A percentile compares a stretch with the other conserved stretches of the same genome.
phyloP scores from a whole-genome alignment of 345 rosid species.

The Gossypium bickii region DNA sequence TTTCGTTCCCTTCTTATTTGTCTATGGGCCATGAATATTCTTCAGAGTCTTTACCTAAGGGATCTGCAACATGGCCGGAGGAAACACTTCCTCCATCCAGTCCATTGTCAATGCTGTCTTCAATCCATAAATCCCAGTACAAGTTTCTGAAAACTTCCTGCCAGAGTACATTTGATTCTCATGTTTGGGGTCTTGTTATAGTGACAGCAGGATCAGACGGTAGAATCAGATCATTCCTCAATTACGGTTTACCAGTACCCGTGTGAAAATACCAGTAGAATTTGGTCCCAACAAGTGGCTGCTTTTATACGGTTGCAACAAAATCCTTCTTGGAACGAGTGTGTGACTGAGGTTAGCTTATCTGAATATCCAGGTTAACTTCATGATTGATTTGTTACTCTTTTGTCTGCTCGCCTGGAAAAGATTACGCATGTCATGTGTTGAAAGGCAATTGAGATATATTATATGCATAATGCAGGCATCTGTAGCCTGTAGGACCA shows the following conservation, averaged over 20 bases:
- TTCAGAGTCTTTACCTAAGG: conserved; percentile 69
- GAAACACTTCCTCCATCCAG: conserved; percentile 66
- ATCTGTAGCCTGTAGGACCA: conserved; percentile 17
- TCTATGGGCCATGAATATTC: conserved; percentile 53
- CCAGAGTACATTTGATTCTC: conserved; percentile 57
- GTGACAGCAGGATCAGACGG: conserved; percentile 97
- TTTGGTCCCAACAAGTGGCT: conserved; percentile 13
- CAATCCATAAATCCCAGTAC: conserved; percentile 59
- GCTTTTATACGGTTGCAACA: conserved; percentile 10
- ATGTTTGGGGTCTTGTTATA: conserved; percentile 86
- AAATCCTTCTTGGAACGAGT: conserved; percentile 23
- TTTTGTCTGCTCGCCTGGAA: conserved; percentile 24
- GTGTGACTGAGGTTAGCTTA: conserved; percentile 30
- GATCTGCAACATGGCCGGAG: conserved; percentile 95
- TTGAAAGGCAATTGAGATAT: conserved; percentile 22
- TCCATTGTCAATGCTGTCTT: conserved; percentile 32
- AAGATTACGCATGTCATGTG: conserved; percentile 30
- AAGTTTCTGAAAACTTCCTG: conserved; percentile 64
- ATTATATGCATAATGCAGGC: conserved; percentile 23
- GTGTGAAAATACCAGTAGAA: conserved; percentile 30
- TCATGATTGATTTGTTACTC: conserved; percentile 18
- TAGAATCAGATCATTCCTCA: conserved; percentile 79
- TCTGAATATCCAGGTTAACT: conserved; percentile 19
- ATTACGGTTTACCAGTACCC: conserved; percentile 77
- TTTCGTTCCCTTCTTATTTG: conserved; percentile 48